These are phyloP conservation scores for Penicillium capsulatum DNA, from an alignment of 2,329 filamentous ascomycete species.

Conservation along the genomic window DNA sequence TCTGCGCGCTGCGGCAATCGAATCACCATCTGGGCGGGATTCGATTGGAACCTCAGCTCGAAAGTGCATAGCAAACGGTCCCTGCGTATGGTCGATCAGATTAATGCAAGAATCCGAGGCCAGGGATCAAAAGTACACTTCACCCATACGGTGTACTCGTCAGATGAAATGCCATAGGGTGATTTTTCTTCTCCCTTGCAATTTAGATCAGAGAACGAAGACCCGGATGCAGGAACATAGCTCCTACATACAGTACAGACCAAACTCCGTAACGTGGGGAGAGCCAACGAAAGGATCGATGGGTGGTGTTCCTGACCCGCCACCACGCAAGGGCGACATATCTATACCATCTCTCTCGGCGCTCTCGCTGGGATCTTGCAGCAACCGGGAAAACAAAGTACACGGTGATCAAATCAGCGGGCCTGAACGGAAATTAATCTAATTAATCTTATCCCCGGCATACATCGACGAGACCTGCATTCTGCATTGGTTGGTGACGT, in stretches of 20 bases:
- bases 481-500: too few species aligned
- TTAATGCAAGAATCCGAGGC: slow-evolving; percentile 1
- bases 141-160: neutral
- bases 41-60: slow-evolving; percentile 3
- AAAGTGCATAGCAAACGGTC: slow-evolving; percentile 1
- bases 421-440: slow-evolving; percentile 4
- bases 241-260: neutral
- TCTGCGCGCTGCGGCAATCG: neutral
- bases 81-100: slow-evolving; percentile 8
- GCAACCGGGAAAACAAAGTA: slow-evolving; percentile 6
- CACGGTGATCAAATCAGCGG: slow-evolving; percentile 5
- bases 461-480: too few species aligned
- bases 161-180: neutral
- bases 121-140: neutral
- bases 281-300: neutral
- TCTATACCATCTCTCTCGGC: slow-evolving; percentile 5
- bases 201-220: slow-evolving; percentile 1
- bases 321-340: slow-evolving; percentile 14
- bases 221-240: slow-evolving; percentile 5
- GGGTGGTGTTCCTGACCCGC: slow-evolving; percentile 4
- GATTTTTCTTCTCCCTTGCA: slow-evolving; percentile 15
- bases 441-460: slow-evolving; percentile 5
- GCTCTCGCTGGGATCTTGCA: slow-evolving; percentile 12
- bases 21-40: slow-evolving; percentile 2
- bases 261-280: slow-evolving; percentile 8